Evolutionary conservation across 208 protist genomes (phyloP).

Genomic region (Trypanosomatidae sp.): DNA sequence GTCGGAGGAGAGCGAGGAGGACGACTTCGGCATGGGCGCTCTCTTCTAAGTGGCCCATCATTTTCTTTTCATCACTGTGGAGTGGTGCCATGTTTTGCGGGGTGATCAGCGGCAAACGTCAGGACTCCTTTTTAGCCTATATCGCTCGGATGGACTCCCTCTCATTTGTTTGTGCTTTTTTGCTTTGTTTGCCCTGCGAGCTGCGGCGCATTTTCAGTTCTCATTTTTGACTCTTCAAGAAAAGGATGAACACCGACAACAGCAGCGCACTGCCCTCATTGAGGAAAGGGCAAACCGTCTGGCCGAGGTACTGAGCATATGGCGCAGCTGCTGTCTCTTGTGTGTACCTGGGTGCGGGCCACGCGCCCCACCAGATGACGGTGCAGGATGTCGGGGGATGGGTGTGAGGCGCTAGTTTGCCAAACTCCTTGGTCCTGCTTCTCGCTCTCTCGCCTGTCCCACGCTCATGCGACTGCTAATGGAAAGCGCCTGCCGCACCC

Average conservation of each 20-base stretch:
- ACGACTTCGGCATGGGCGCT: slow-evolving; percentile 80
- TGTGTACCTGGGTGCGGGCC: neutral
- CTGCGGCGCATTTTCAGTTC: neutral
- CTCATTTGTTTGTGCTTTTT: neutral
- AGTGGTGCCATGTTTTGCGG: neutral
- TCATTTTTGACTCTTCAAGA: neutral
- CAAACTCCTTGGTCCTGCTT: neutral
- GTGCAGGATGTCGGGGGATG: neutral
- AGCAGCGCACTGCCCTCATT: too few relatives aligned
- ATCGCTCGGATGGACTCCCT: too few relatives aligned
- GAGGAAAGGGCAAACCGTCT: neutral
- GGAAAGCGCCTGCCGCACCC: neutral
- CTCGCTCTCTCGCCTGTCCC: neutral
- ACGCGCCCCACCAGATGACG: neutral
- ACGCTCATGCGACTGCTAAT: neutral
- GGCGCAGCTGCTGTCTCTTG: neutral
- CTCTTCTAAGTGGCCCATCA: slow-evolving; percentile 63
- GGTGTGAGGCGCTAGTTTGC: neutral
- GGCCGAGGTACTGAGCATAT: too few relatives aligned
- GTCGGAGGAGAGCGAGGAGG: slow-evolving; percentile 78
- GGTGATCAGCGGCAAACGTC: neutral
- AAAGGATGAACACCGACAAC: neutral
- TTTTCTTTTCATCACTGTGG: neutral
- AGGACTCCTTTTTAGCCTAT: too few relatives aligned
- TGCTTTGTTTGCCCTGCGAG: neutral